A percentile compares a stretch with the other conserved stretches of the same genome.
Conservation (phyloP, 805 yeast genomes). For the Dipodascus albidus region DNA sequence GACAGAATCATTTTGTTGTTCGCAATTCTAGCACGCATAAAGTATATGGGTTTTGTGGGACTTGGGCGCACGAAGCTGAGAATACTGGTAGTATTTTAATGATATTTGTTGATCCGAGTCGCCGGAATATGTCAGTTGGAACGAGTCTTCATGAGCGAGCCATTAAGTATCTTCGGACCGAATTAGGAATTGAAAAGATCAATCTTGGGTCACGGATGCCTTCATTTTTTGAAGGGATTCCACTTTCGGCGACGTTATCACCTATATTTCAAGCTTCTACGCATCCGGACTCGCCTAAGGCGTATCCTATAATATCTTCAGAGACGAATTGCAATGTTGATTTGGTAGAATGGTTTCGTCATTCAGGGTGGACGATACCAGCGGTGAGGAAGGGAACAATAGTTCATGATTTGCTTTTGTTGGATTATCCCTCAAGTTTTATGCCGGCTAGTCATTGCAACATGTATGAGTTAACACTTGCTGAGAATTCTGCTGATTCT, state of each 20-base stretch:
- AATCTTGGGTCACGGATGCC: constrained; percentile 40
- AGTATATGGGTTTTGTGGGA: constrained; percentile 41
- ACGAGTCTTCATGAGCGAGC: constrained; percentile 43
- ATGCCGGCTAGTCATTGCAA: not conserved
- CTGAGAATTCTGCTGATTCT: not conserved
- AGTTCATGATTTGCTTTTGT: not conserved
- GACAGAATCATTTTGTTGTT: constrained; percentile 40
- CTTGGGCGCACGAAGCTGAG: constrained; percentile 35
- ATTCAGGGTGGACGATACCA: constrained; percentile 16
- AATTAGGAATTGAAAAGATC: constrained; percentile 31
- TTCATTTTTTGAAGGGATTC: constrained; percentile 24
- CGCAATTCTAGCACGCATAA: constrained; percentile 44
- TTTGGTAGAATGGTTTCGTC: constrained; percentile 15
- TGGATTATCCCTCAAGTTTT: not conserved
- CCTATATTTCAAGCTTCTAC: not conserved
- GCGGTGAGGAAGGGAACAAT: not conserved
- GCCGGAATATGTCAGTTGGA: constrained; percentile 44
- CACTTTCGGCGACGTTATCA: not conserved
- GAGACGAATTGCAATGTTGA: constrained; percentile 9
- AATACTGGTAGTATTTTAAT: constrained; percentile 34
- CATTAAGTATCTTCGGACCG: constrained; percentile 35
- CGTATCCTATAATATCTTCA: not conserved
- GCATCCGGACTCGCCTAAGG: not conserved
- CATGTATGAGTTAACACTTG: not conserved
- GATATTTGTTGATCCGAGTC: constrained; percentile 41